These are phyloP conservation scores for Solanum chiquidenum DNA, from an alignment of 257 asterid species.

Conservation along the genomic window DNA sequence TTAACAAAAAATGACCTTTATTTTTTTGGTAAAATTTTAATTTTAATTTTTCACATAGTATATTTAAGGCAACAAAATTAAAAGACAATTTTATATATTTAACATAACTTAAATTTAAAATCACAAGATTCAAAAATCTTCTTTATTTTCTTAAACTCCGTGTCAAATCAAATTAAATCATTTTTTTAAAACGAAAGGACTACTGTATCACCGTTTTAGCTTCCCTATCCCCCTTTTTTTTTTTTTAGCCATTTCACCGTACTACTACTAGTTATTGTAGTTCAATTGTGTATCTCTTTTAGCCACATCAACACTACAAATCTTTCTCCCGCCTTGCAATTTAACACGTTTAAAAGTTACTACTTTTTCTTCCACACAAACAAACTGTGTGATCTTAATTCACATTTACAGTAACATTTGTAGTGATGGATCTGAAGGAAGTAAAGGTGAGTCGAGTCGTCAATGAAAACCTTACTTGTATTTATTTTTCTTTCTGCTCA, in stretches of 20 bases:
- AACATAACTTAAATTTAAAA: no score
- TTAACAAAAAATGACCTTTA: no score
- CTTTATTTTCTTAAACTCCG: no score
- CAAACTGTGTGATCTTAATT: not conserved
- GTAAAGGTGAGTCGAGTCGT: conserved; percentile 37
- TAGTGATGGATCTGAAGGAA: conserved; percentile 71
- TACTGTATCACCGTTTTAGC: no score
- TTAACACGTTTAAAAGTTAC: not conserved
- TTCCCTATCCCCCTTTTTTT: not conserved
- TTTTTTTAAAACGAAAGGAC: no score
- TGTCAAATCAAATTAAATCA: no score
- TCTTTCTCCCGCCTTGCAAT: not conserved
- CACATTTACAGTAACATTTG: not conserved
- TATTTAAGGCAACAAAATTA: no score
- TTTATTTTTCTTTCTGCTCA: not conserved
- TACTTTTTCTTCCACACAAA: not conserved
- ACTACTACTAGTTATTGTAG: not conserved
- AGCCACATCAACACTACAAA: not conserved
- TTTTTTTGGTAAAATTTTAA: no score
- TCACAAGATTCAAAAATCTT: no score
- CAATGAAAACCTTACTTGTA: not conserved
- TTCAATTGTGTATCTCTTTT: not conserved
- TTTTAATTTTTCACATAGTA: no score
- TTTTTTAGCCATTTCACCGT: not conserved
- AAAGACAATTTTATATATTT: no score